These are phyloP conservation scores for Thielaviopsis musarum DNA, from an alignment of 2,329 filamentous ascomycete genomes.

Conservation along the genomic window DNA sequence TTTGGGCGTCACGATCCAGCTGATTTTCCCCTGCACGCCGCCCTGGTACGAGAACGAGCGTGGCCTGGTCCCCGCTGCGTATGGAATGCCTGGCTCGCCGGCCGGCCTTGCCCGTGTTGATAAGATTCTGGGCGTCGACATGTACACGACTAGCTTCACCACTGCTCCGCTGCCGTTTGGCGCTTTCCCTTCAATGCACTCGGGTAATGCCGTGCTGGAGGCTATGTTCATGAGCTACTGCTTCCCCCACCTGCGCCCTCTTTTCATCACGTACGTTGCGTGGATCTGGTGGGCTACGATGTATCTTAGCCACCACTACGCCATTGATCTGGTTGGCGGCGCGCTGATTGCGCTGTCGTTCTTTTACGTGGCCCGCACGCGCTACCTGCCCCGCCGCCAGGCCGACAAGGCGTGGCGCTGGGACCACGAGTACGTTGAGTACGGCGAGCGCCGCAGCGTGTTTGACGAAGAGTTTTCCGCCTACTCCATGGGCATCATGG, in stretches of 20 bases:
- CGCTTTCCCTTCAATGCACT: constrained; percentile 85
- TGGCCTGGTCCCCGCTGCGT: constrained; percentile 78
- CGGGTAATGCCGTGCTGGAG: constrained; percentile 74
- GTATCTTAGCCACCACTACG: constrained; percentile 96
- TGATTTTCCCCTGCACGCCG: constrained; percentile 82
- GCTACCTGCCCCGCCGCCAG: constrained; percentile 70
- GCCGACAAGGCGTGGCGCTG: constrained; percentile 74
- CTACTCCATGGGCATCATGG: constrained; percentile 30
- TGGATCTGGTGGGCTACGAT: constrained; percentile 99
- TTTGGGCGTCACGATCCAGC: constrained; percentile 70
- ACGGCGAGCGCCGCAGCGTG: constrained; percentile 31
- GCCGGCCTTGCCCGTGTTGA: constrained; percentile 82
- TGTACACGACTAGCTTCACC: constrained; percentile 86
- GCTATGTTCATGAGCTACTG: constrained; percentile 85
- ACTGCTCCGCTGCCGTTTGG: constrained; percentile 85
- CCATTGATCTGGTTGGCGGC: constrained; percentile 78
- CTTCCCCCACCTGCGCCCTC: constrained; percentile 65
- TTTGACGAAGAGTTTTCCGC: constrained; percentile 30
- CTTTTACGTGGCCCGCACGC: constrained; percentile 67
- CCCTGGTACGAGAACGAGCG: constrained; percentile 96
- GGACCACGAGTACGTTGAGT: constrained; percentile 89
- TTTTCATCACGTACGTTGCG: constrained; percentile 69
- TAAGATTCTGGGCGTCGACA: constrained; percentile 71
- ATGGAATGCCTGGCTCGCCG: constrained; percentile 77
- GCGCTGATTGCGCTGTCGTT: constrained; percentile 60